Base-by-base conservation (phyloP, 352 stramenopile genomes). In the Elongisporangium senticosum region DNA sequence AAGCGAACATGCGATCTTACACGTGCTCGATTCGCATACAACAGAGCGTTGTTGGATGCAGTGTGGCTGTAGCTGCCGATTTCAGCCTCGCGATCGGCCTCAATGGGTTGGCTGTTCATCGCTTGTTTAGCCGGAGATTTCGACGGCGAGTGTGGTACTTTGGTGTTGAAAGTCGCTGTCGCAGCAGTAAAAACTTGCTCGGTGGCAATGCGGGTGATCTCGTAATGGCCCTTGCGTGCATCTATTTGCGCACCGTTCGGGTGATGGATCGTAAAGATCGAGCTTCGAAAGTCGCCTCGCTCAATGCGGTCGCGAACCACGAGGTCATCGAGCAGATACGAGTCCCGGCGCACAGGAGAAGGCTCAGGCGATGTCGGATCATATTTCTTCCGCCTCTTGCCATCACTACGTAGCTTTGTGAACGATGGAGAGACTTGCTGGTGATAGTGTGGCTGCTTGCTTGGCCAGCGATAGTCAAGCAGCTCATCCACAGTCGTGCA, bases 211-310 rank as follows among this genome's bases (percentile, higher is more conserved):
- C 19, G 37, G 14, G 3, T 39, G 20, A 81, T 22, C 3, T 65
- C 57, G 54, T 69, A 81, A 7, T 57, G 54, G 8, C 72, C 72
- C 24, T 66, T 63, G 3, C 62, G 55, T 1, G 64, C 64, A 6
- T 63, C 54, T 7, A 72, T 63, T 23, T 71, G 69, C 2, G 69
- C 69, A 10, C 43, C 47, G 11, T 62, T 69, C 1, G 79, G 63
- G 49, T 83, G 61, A 47, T 89, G 79, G 52, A 89, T 67, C 15
- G 79, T 87, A 24, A 79, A 51, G 22, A 86, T 74, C 0, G 79
- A 79, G 51, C 72, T 87, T 2, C 69, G 70, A 40, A 82, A 51
- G 40, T 84, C 78, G 6, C 77, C 76, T 8, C 62, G 51, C 20
- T 73, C 66, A 22, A 86, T 40, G 7, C 79, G 64, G 13, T 75